Evolutionary conservation across 108 stramenopile genomes (phyloP).

Genomic region (Nitzschia sp.): DNA sequence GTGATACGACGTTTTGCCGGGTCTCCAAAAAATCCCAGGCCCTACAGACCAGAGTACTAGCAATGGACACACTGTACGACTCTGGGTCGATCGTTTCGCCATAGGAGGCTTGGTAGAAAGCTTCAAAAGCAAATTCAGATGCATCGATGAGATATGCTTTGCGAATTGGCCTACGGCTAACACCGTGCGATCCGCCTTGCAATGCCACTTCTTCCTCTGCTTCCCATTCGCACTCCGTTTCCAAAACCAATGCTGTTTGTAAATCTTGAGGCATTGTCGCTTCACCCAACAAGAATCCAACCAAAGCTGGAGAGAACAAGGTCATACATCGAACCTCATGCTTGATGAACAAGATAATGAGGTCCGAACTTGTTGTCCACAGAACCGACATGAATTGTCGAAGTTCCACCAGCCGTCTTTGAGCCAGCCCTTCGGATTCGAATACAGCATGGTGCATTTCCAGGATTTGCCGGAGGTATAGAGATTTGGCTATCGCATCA

Average conservation of each 20-base stretch:
- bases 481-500: conserved; percentile 52
- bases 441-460: conserved; percentile 55
- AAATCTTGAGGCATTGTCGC: no score
- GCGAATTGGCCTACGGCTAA: background rate
- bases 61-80: background rate
- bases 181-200: no score
- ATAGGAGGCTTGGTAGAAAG: background rate
- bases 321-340: conserved; percentile 20
- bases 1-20: background rate
- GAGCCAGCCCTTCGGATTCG: conserved; percentile 41
- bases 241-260: conserved; percentile 11
- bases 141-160: background rate
- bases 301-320: conserved; percentile 46
- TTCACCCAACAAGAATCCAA: conserved; percentile 36
- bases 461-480: conserved; percentile 62
- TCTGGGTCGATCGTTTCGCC: background rate
- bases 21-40: background rate
- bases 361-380: conserved; percentile 60
- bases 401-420: conserved; percentile 49
- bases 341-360: conserved; percentile 51
- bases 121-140: background rate
- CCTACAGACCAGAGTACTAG: background rate
- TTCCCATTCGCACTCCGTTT: background rate
- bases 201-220: no score
- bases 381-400: conserved; percentile 45